phyloP scores from a whole-genome alignment of 257 asterid genomes.

The Sherardia arvensis region DNA sequence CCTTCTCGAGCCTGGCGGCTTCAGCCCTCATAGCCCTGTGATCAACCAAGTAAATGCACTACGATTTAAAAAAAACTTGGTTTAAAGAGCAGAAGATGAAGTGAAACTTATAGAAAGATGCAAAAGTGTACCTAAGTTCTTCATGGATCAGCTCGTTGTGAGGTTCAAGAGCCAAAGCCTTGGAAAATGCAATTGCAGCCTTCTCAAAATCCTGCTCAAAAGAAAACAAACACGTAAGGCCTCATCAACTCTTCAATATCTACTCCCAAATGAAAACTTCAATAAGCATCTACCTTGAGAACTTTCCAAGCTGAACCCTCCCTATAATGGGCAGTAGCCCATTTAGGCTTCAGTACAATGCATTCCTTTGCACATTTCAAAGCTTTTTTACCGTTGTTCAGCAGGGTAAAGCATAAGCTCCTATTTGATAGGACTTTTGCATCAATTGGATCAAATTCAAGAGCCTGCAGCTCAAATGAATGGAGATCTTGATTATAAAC shows the following conservation, averaged over 20 bases:
- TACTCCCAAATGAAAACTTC: background rate
- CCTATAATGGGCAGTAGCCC: conserved; percentile 14
- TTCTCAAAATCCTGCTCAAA: background rate
- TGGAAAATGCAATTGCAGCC: background rate
- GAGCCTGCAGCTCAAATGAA: conserved; percentile 7
- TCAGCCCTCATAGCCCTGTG: no score
- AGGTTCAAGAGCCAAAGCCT: background rate
- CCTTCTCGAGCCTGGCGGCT: no score
- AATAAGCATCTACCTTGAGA: background rate
- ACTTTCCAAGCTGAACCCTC: conserved; percentile 13
- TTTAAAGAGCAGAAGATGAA: background rate
- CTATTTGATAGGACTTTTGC: conserved; percentile 3
- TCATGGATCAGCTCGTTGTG: background rate
- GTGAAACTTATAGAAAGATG: background rate
- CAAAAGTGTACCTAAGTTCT: background rate
- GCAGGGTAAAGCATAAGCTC: conserved; percentile 1
- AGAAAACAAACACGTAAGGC: background rate
- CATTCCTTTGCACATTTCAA: conserved; percentile 1
- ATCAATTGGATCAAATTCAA: background rate
- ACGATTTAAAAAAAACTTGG: background rate
- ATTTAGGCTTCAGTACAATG: conserved; percentile 3
- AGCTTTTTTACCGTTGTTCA: background rate
- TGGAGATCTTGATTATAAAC: background rate
- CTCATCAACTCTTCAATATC: background rate
- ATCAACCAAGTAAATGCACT: no score